Conservation (phyloP, 306 rosid species). For the Cicer arietinum region DNA sequence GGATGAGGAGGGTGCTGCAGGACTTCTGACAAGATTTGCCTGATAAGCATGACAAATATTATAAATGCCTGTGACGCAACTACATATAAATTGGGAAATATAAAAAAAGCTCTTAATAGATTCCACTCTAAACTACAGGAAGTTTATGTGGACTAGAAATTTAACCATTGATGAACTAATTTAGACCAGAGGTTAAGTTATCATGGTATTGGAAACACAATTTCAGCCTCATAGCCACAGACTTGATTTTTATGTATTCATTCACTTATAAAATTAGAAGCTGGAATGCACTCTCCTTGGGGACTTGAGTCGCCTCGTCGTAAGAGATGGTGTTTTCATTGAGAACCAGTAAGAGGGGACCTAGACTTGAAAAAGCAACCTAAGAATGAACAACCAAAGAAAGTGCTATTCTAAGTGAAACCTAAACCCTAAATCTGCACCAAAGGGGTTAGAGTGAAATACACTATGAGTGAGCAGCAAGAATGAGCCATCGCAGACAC, state of each 20-base stretch:
- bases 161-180: conserved; percentile 3
- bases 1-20: conserved; percentile 63
- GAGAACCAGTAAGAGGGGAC: conserved; percentile 16
- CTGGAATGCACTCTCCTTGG: neutral
- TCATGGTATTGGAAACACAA: conserved; percentile 34
- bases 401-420: conserved; percentile 16
- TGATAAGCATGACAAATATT: conserved; percentile 51
- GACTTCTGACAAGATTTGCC: conserved; percentile 70
- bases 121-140: conserved; percentile 37
- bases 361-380: neutral
- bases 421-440: conserved; percentile 20
- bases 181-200: conserved; percentile 23
- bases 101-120: neutral
- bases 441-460: conserved; percentile 4
- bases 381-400: conserved; percentile 3
- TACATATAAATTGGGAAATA: conserved; percentile 12
- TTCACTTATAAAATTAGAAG: conserved; percentile 29
- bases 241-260: conserved; percentile 18
- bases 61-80: neutral
- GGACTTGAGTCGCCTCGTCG: neutral
- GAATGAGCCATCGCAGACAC: neutral
- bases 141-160: conserved; percentile 30
- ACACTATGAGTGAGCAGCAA: conserved; percentile 14
- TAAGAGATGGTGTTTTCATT: conserved; percentile 18
- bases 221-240: neutral